Evolutionary conservation across 2,329 filamentous ascomycete genomes (phyloP), one percentile per base, ranked within the genome.

Genomic region (Xylariaceae sp.): DNA sequence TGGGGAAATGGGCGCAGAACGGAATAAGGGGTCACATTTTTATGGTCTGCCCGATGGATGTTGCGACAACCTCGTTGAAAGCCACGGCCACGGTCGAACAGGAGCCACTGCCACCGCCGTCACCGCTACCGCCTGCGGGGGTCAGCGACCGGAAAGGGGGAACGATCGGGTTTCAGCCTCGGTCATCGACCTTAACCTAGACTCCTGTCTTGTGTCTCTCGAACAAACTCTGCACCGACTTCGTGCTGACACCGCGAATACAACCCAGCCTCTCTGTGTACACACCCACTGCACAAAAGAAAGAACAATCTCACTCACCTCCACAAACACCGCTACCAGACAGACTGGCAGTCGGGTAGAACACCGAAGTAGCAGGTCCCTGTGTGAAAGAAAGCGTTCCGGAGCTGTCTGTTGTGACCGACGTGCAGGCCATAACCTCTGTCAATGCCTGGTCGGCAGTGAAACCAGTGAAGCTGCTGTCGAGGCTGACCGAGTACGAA

Each of bases 41-140:
- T 44, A 81, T 66, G 5, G 70, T 72, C 53, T 80, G 65, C 2
- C 76, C 76, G 49, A 62, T 69, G 1, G 47, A 52, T 0, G 76
- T 80, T 1, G 68, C 72, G 1, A 72, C 71, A 7, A 70, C 55
- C 51, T 73, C 72, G 36, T 75, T 65, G 62, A 81, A 80, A 1
- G 72, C 74, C 3, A 81, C 68, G 0, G 71, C 60, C 0, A 76
- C 64, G 22, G 53, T 30, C 11, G 48, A 39, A 42, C 55, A 55
- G 22, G 35, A 46, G 17, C 18, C 27, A 4, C 33, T 0, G 62
- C 60, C 5, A 63, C 51, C 10, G 44, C 48, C 42, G 44, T 30
- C 11, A n/a, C 22, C 22, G 35, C 15, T 18, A 2, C 22, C 42
- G 14, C 27, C 38, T 39, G 19, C 11, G 18, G 14, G 11, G 30